These are phyloP conservation scores for Leishmania lainsoni DNA, from an alignment of 208 protist genomes.

Conservation along the genomic window DNA sequence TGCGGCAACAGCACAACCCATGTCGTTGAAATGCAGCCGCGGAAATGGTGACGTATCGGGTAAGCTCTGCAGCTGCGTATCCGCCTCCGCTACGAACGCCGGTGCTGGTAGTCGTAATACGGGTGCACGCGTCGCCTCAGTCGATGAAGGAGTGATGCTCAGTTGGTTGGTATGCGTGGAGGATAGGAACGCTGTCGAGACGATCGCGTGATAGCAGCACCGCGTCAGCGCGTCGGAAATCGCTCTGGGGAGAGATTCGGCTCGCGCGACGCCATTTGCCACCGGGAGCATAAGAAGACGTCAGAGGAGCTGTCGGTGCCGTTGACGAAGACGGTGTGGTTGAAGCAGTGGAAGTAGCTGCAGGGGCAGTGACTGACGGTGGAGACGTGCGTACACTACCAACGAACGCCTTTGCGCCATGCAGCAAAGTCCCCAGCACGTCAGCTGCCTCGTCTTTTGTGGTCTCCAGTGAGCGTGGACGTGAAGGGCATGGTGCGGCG, in stretches of 20 bases:
- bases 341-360: not conserved
- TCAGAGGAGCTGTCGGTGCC: not conserved
- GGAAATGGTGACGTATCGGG: not conserved
- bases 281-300: not conserved
- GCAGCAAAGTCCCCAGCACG: no score
- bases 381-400: no score
- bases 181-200: not conserved
- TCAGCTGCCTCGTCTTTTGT: no score
- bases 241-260: not conserved
- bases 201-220: not conserved
- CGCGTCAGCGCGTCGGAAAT: not conserved
- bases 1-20: not conserved
- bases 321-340: not conserved
- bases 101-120: not conserved
- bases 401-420: no score
- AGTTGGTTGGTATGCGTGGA: slow-evolving; percentile 8
- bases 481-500: no score
- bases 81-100: not conserved
- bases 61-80: not conserved
- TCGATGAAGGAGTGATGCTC: not conserved
- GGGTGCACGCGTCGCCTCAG: not conserved
- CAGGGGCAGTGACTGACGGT: not conserved
- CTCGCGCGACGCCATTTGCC: not conserved
- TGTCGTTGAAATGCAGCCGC: not conserved
- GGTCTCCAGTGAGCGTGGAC: no score